A percentile compares a stretch with the other conserved stretches of the same genome.
Conservation (phyloP, 495 filamentous ascomycete genomes). For the Aspergillus conjunctus region DNA sequence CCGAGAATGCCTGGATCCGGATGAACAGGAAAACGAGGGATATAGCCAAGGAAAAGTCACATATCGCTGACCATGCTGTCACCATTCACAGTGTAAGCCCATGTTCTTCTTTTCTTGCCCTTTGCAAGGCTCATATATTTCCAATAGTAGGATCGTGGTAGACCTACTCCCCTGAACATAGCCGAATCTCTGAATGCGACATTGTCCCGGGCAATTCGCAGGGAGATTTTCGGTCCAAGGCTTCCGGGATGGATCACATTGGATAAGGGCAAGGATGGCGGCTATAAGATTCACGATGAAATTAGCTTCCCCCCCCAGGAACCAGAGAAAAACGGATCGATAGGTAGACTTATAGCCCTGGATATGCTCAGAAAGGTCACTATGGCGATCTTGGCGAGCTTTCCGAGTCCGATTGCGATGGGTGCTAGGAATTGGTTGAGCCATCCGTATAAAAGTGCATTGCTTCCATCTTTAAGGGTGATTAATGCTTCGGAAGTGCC, state of each 20-base stretch:
- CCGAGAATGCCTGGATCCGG: conserved; percentile 8
- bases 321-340: conserved; percentile 9
- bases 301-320: conserved; percentile 6
- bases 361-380: conserved; percentile 15
- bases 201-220: not conserved
- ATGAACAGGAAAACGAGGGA: conserved; percentile 9
- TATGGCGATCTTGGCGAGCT: conserved; percentile 15
- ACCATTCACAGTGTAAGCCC: not conserved
- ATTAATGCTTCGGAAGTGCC: not conserved
- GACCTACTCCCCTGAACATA: conserved; percentile 19
- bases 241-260: conserved; percentile 1
- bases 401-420: conserved; percentile 11
- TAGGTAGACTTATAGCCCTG: conserved; percentile 8
- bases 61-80: conserved; percentile 13
- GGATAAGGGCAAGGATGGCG: conserved; percentile 1
- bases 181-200: conserved; percentile 17
- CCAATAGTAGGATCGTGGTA: not conserved
- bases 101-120: not conserved
- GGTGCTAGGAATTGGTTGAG: conserved; percentile 15
- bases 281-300: conserved; percentile 10
- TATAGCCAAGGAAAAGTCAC: conserved; percentile 11
- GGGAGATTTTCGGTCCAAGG: conserved; percentile 7
- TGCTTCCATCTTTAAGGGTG: not conserved
- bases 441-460: conserved; percentile 16
- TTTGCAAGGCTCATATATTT: not conserved